Base-by-base conservation (phyloP, 2,329 filamentous ascomycete species). In the Penicillium glabrum region DNA sequence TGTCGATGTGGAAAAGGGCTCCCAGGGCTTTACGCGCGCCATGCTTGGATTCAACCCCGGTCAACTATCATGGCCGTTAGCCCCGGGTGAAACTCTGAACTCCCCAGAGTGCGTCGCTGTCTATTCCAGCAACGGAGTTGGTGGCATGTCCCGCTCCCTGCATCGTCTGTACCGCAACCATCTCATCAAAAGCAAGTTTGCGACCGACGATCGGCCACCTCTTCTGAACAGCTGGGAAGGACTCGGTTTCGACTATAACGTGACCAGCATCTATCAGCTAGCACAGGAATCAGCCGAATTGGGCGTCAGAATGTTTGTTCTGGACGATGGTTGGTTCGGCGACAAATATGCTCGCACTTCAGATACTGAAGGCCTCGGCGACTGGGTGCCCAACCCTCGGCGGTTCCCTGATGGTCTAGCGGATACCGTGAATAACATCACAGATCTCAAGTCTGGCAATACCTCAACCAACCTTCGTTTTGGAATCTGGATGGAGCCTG, bases 271-370 rank as follows among this genome's bases (percentile, higher is more conserved):
- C 31, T 80, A 84, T 29, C 74, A 76, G 0, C 75, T 88, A 0
- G 85, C 85, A 0, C 65, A 81, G 41, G 79, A 85, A 60, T 79
- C 85, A 0, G 84, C 85, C 0, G 77, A 79, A 2, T 75, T 88
- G 1, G 86, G 86, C 1, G 79, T 83, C n/a, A 81, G 82, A 60
- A 78, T 89, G 0, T 85, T 89, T 45, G 86, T 88, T 0, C 80
- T 86, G 46, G 86, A 89, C 44, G 86, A 89, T 56, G 86, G 86
- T 3, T 89, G 86, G 86, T 89, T 89, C 47, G 86, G 86, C 14
- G 74, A 78, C n/a, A 75, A 87, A 35, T 82, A 86, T 57, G 85
- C 86, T 1, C 83, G 86, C 0, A 65, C 81, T 23, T 79, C 81
- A 33, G 86, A 88, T 61, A 75, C 77, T 0, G 76, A 82, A 1